Evolutionary conservation across 495 filamentous ascomycete genomes (phyloP), one percentile per base, ranked within the genome.

Genomic region (Penicillium dipodomyicola): DNA sequence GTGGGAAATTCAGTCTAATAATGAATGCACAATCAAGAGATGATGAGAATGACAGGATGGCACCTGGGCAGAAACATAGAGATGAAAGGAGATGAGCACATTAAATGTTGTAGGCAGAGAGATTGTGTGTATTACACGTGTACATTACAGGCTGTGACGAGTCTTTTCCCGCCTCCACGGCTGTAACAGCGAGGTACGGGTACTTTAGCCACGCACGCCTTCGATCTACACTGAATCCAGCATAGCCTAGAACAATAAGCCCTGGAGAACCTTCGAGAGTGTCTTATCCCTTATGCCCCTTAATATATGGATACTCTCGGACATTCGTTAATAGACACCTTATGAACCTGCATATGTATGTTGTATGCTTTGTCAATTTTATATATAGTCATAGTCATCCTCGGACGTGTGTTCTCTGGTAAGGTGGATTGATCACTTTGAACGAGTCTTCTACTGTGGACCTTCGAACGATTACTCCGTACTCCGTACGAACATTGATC

Each of bases 111-210:
- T 12, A 44, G 46, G 44, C 48, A 44, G 44, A 57, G 51, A 51
- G 45, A 61, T 59, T 63, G 63, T 67, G 65, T 65, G 65, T 67
- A 65, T 49, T 63, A 58, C 33, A 49, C 43, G 48, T 59, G 60
- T 63, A 60, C 19, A 23, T 35, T 49, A 59, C 53, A 35, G 27
- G 15, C 23, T 35, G 37, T 17, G 19, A 47, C 51, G 46, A 57
- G 55, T 33, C 5, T 56, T 32, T 42, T 56, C 51, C 60, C 22
- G 59, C 39, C 39, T 50, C 37, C 27, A 41, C 27, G 27, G 14
- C n/a, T 25, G 54, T 58, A 32, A 40, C 43, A 44, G 43, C 0
- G 10, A 52, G 35, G 33, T 61, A 57, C 19, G 43, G 32, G 54
- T 53, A 42, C 54, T 29, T 54, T 9, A 22, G 32, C 49, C 37